These are phyloP conservation scores for Amaranthus palmeri DNA, from an alignment of 148 eudicot genomes.

Conservation along the genomic window DNA sequence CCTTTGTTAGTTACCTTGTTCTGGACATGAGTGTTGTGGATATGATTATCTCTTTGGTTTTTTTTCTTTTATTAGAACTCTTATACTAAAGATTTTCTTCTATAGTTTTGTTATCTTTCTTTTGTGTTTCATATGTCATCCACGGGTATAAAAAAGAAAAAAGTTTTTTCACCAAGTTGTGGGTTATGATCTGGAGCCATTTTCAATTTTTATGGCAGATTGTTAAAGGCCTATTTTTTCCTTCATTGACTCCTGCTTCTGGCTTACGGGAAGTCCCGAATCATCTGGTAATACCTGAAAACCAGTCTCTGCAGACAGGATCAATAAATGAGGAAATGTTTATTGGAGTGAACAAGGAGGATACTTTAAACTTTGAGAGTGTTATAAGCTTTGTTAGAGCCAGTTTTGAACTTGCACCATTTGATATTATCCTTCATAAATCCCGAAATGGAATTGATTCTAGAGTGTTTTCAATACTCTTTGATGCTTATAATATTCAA, in stretches of 20 bases:
- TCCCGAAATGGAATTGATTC: constrained; percentile 41
- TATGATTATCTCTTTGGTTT: background rate
- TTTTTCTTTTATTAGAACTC: background rate
- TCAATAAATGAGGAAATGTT: constrained; percentile 27
- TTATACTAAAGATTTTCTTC: background rate
- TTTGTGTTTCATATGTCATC: constrained; percentile 5
- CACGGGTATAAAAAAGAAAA: background rate
- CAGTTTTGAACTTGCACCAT: constrained; percentile 43
- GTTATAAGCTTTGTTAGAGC: constrained; percentile 29
- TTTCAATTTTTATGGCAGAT: constrained; percentile 42
- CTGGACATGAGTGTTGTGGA: constrained; percentile 1
- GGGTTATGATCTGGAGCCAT: background rate
- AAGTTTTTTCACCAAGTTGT: background rate
- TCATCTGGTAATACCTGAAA: constrained; percentile 26
- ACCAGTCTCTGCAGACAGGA: constrained; percentile 21
- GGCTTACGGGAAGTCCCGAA: constrained; percentile 24
- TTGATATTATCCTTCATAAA: constrained; percentile 48
- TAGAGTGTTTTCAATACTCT: constrained; percentile 21
- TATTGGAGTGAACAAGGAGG: constrained; percentile 22
- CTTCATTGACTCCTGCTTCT: constrained; percentile 23
- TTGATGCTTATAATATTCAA: constrained; percentile 27
- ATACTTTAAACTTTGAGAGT: constrained; percentile 21
- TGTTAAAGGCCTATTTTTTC: constrained; percentile 34
- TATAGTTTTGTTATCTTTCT: background rate
- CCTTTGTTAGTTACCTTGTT: background rate